These are phyloP conservation scores for Juncus effusus DNA, from an alignment of 176 grass and related monocot genomes.

Conservation along the genomic window DNA sequence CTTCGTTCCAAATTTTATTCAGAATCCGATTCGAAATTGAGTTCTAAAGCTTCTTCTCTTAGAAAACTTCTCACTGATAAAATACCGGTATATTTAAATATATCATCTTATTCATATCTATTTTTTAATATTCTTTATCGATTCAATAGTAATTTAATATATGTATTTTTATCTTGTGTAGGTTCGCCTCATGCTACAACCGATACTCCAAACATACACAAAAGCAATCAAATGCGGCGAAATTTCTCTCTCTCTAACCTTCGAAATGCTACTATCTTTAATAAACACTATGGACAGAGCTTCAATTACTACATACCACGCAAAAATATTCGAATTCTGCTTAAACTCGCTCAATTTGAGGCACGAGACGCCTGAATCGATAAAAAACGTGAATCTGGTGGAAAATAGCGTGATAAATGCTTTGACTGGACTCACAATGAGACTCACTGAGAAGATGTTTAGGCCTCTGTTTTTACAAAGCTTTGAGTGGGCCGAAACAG, in stretches of 20 bases:
- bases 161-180: conserved; percentile 19
- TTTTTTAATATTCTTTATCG: conserved; percentile 7
- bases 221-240: conserved; percentile 64
- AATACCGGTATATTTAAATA: conserved; percentile 70
- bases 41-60: conserved; percentile 58
- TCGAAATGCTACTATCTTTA: conserved; percentile 69
- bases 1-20: conserved; percentile 55
- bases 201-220: conserved; percentile 58
- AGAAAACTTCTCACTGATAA: conserved; percentile 57
- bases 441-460: conserved; percentile 87
- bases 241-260: conserved; percentile 52
- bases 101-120: conserved; percentile 2
- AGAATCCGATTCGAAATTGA: conserved; percentile 46
- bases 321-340: conserved; percentile 82
- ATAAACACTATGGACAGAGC: conserved; percentile 65
- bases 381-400: conserved; percentile 63
- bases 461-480: conserved; percentile 74
- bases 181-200: conserved; percentile 72
- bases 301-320: conserved; percentile 74
- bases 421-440: conserved; percentile 67
- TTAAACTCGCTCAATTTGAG: conserved; percentile 74
- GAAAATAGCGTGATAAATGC: conserved; percentile 74
- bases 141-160: conserved; percentile 13
- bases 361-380: conserved; percentile 42
- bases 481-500: conserved; percentile 77